Evolutionary conservation across 2,329 filamentous ascomycete species (phyloP).

Genomic region (Aspergillus oerlinghausenensis): DNA sequence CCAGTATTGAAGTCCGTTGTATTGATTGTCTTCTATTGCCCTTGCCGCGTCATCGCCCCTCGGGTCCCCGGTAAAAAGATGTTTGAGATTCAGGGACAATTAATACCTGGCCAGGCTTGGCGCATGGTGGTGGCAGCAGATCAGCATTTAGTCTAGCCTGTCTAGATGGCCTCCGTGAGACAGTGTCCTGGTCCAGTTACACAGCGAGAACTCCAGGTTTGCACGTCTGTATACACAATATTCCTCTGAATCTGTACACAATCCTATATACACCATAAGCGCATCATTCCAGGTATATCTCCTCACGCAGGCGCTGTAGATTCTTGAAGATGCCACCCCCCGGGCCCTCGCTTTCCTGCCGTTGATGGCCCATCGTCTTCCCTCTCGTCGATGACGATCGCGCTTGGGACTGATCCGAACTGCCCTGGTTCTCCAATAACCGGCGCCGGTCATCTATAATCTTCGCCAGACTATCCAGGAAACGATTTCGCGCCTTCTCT

Average conservation of each 20-base stretch:
- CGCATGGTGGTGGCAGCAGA: background rate
- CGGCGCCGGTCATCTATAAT: slow-evolving; percentile 70
- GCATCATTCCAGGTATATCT: slow-evolving; percentile 48
- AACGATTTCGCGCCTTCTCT: slow-evolving; percentile 75
- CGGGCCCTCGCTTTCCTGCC: slow-evolving; percentile 33
- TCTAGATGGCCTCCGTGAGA: background rate
- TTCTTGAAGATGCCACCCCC: slow-evolving; percentile 51
- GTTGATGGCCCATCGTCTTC: slow-evolving; percentile 12
- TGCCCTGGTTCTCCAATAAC: slow-evolving; percentile 39
- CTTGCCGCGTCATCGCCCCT: background rate
- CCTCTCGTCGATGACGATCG: background rate
- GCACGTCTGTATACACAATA: background rate
- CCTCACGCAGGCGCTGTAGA: slow-evolving; percentile 49
- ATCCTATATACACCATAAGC: background rate
- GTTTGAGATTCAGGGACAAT: background rate
- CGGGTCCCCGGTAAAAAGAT: background rate
- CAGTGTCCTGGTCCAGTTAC: background rate
- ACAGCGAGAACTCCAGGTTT: background rate
- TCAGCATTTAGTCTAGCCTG: background rate
- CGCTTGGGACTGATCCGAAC: slow-evolving; percentile 25
- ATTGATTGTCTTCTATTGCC: background rate
- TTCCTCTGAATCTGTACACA: background rate
- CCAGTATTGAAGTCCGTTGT: background rate
- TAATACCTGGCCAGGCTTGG: background rate
- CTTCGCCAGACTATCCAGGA: slow-evolving; percentile 76